Base-by-base conservation (phyloP, 75 land plant genomes). In the Cryptomeria japonica region DNA sequence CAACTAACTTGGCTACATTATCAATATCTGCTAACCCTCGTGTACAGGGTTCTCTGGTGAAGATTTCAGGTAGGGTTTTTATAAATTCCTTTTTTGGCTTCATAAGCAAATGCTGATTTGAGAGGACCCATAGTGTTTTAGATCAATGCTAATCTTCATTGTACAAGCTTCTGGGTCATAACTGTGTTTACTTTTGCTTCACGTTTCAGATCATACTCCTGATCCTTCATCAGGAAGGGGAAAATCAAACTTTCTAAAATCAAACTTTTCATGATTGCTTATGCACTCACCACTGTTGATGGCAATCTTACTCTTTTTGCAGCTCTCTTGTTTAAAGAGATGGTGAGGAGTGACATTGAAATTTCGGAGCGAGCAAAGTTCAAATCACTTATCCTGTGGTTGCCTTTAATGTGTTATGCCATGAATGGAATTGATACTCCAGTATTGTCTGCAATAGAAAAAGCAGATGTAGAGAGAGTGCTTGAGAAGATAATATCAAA, bases 11-110 rank as follows among this genome's bases (percentile, higher is more conserved):
- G 55, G 99, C 94, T 28, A 75, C 90, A 85, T 90, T 94, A 37
- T 90, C 99, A 31, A 89, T 97, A 16, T 87, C 87, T 80, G 95
- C 99, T 70, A 91, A 95, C 91, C 94, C 95, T 28, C 89, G 96
- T 87, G 91, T 97, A 4, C 99, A 98, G 85, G 91, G 91, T 42
- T 93, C 92, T 13, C 89, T 98, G 36, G 94, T 98, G 56, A 92
- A 92, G 73, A 90, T 98, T 87, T 89, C 99, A 68, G 98, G 99
- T 96, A 88, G 39, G 25, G 38, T 12, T 55, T 72, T 73, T 39
- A 53, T 53, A 70, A 12, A 19, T 42, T 37, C 12, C 14, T 90
- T 90, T 31, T 68, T n/a, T 3, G 31, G 77, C 77, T 49, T 42
- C 47, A 38, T n/a, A 51, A 38, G 46, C 18, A 44, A 34, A 58